Evolutionary conservation across 1,284 basidiomycete species (phyloP), one percentile per base, ranked within the genome.

Genomic region (Vanrija sp.): DNA sequence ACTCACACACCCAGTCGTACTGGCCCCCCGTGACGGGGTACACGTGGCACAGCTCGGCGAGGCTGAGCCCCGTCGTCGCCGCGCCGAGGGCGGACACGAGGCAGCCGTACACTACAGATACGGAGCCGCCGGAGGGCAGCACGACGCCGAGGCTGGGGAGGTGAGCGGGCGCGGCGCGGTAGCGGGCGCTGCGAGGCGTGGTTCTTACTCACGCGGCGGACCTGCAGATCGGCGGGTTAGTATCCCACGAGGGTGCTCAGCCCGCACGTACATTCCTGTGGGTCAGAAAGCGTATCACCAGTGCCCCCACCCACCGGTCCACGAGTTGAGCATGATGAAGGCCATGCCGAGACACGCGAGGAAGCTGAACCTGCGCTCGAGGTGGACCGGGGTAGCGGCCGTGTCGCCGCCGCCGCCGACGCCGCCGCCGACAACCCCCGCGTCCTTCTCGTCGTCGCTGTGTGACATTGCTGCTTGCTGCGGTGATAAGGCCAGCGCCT

Each of bases 81-180:
- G 28, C 28, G 15, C 71, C 74, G 15, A 63, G 6, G 1, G 62
- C 62, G 3, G 66, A 63, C 9, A 66, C 61, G n/a, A 74, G 28
- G 25, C 75, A 61, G 12, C 74, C 74, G 71, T 71, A 76, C 21
- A 74, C 60, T 43, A 74, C 66, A 0, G 71, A 67, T 3, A 66
- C 64, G 14, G 67, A 63, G 1, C 73, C 74, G 6, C 73, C 73
- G 0, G 69, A 69, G 12, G 68, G 46, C 12, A 76, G 65, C 12
- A 65, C 57, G 40, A 67, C 40, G 40, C 28, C 42, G 29, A 67
- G 58, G 2, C 58, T 58, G 45, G 29, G 34, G 14, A 6, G 28
- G 28, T 28, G 6, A 28, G 28, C 28, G 28, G 21, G 28, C 28
- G 28, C 28, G 28, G 28, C 28, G 10, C 28, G 7, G 10, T 28